Base-by-base conservation (phyloP, 2,329 filamentous ascomycete species). In the Cercospora beticola region DNA sequence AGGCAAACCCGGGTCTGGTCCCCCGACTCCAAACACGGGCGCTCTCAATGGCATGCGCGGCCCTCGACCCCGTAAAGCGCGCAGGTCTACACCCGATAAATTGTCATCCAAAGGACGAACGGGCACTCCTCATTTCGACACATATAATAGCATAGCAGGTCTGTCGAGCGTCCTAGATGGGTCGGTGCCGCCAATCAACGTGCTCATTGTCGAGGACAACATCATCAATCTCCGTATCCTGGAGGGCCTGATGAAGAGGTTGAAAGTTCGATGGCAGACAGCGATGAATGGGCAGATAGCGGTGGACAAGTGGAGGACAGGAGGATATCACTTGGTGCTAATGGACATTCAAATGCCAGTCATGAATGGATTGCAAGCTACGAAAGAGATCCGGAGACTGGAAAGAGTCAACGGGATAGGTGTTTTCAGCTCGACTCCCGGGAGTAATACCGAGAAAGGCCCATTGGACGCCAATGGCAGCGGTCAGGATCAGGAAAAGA, bases 311-410 rank as follows among this genome's bases (percentile, higher is more conserved):
- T 99, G 95, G 94, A 89, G 92, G 65, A 86, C 87, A 4, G 95
- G 95, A 40, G 95, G 95, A 0, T 98, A 97, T 77, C 95, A 99
- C 82, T 82, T 99, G 72, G 95, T 99, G 16, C 84, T 99, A 65
- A 99, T 99, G 95, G 95, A 99, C 79, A 98, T 99, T 73, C 95
- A 98, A 78, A 85, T 99, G 67, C 95, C 95, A 4, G 90, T 97
- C 75, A 97, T 99, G 94, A 97, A 91, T 74, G 95, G 95, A 0
- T 83, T 99, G 31, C 93, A 97, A 70, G 95, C 95, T 16, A 98
- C 95, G 0, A 92, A 94, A 73, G 95, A 98, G 82, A 99, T 99
- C 65, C 86, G 95, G 63, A 85, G 95, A 64, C 82, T 98, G 46
- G 95, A 99, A 81, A 87, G 92, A 62, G 86, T 97, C 71, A 98